Evolutionary conservation across 2,329 filamentous ascomycete species (phyloP).

Genomic region (Phaeosphaeriaceae sp.): DNA sequence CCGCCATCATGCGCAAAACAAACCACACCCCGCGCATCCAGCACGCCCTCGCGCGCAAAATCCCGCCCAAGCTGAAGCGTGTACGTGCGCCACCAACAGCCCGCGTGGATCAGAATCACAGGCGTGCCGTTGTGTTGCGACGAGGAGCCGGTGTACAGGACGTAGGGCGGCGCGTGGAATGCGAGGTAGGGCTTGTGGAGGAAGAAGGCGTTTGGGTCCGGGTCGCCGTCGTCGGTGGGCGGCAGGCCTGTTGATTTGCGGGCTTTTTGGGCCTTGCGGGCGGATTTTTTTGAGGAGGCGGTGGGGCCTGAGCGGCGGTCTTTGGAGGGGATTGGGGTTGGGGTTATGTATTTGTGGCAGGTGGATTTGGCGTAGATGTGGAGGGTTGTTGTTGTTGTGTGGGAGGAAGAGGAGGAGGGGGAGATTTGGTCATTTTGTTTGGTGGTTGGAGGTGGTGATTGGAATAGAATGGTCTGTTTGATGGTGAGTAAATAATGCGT

Average conservation of each 20-base stretch:
- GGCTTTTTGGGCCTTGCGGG: constrained; percentile 11
- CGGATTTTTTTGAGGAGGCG: constrained; percentile 14
- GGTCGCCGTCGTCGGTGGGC: constrained; percentile 1
- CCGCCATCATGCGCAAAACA: constrained; percentile 26
- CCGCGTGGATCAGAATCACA: constrained; percentile 32
- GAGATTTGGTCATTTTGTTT: neutral
- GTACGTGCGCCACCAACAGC: constrained; percentile 37
- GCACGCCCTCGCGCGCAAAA: constrained; percentile 24
- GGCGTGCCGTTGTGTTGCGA: constrained; percentile 19
- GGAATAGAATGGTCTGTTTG: no score
- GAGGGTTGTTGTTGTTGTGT: constrained; percentile 24
- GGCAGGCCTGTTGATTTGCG: constrained; percentile 13
- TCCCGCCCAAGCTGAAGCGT: constrained; percentile 36
- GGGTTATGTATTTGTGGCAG: constrained; percentile 20
- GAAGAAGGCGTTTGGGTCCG: constrained; percentile 29
- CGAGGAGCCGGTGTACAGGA: constrained; percentile 29
- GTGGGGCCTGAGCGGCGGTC: constrained; percentile 25
- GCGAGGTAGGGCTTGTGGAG: constrained; percentile 38
- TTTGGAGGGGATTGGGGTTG: constrained; percentile 18
- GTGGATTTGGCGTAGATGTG: constrained; percentile 32
- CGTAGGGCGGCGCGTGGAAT: constrained; percentile 37
- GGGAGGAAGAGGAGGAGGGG: no score
- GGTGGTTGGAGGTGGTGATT: neutral
- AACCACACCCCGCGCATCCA: constrained; percentile 41
- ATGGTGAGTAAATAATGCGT: neutral